phyloP scores from a whole-genome alignment of 805 yeast species.

The Brettanomyces sp. region DNA sequence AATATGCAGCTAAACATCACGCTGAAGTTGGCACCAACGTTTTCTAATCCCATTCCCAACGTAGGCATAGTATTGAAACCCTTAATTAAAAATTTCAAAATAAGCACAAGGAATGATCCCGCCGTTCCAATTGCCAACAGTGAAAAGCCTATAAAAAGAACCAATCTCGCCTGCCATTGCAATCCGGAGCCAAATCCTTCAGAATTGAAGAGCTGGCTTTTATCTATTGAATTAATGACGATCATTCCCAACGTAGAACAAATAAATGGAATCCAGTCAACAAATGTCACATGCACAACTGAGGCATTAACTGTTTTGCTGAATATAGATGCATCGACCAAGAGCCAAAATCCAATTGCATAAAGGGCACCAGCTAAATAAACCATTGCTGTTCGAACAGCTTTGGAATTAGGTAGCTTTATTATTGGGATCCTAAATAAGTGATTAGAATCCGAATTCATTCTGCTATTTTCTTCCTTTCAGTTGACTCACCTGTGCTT shows the following conservation, averaged over 20 bases:
- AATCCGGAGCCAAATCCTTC: slow-evolving; percentile 30
- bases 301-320: slow-evolving; percentile 82
- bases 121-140: slow-evolving; percentile 89
- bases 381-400: slow-evolving; percentile 64
- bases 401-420: slow-evolving; percentile 59
- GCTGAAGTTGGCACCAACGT: slow-evolving; percentile 69
- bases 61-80: slow-evolving; percentile 74
- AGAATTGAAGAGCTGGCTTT: slow-evolving; percentile 32
- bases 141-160: slow-evolving; percentile 86
- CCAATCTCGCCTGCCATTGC: slow-evolving; percentile 90
- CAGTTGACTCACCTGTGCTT: no score
- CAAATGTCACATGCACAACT: slow-evolving; percentile 75
- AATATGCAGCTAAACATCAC: slow-evolving; percentile 84
- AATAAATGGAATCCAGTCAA: slow-evolving; percentile 92
- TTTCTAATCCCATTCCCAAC: slow-evolving; percentile 86
- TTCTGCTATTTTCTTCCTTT: no score
- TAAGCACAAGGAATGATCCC: slow-evolving; percentile 82
- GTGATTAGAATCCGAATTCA: slow-evolving; percentile 19
- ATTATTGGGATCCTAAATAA: slow-evolving; percentile 59
- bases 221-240: slow-evolving; percentile 66
- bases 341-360: slow-evolving; percentile 82
- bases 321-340: slow-evolving; percentile 82
- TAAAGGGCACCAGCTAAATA: slow-evolving; percentile 70
- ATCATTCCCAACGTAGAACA: slow-evolving; percentile 87
- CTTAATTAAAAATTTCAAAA: slow-evolving; percentile 73